Evolutionary conservation across 2,329 filamentous ascomycete genomes (phyloP).

Genomic region (Trichophyton rubrum): DNA sequence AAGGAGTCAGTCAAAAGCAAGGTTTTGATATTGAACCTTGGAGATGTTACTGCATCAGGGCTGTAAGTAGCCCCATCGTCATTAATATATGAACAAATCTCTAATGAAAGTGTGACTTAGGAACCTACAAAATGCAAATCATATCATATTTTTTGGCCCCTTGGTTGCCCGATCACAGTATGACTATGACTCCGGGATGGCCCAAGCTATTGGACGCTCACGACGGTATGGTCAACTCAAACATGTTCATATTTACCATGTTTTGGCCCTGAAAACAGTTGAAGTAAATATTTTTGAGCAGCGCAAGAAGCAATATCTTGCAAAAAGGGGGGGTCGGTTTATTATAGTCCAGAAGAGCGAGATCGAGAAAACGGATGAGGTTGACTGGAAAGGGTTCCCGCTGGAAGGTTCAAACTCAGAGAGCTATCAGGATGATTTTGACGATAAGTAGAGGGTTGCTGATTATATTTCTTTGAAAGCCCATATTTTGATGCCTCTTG

Average conservation of each 20-base stretch:
- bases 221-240: conserved; percentile 47
- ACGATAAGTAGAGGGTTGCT: neutral
- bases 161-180: conserved; percentile 39
- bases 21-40: conserved; percentile 46
- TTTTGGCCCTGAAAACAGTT: conserved; percentile 32
- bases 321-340: conserved; percentile 17
- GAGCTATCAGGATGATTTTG: conserved; percentile 13
- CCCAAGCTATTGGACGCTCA: conserved; percentile 50
- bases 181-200: conserved; percentile 46
- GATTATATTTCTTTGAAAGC: too few relatives aligned
- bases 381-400: conserved; percentile 19
- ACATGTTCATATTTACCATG: conserved; percentile 45
- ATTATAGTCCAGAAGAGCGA: conserved; percentile 16
- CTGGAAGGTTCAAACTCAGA: conserved; percentile 19
- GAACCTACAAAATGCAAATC: conserved; percentile 52
- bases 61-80: conserved; percentile 34
- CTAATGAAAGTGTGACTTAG: conserved; percentile 20
- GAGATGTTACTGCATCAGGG: conserved; percentile 47
- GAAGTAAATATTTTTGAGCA: conserved; percentile 36
- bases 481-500: neutral
- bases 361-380: conserved; percentile 13
- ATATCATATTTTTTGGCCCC: conserved; percentile 51
- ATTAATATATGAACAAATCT: neutral
- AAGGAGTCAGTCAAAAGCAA: conserved; percentile 27
- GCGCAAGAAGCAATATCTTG: conserved; percentile 21